phyloP scores from a whole-genome alignment of 2,329 filamentous ascomycete genomes.

The Trichoderma pleuroti region DNA sequence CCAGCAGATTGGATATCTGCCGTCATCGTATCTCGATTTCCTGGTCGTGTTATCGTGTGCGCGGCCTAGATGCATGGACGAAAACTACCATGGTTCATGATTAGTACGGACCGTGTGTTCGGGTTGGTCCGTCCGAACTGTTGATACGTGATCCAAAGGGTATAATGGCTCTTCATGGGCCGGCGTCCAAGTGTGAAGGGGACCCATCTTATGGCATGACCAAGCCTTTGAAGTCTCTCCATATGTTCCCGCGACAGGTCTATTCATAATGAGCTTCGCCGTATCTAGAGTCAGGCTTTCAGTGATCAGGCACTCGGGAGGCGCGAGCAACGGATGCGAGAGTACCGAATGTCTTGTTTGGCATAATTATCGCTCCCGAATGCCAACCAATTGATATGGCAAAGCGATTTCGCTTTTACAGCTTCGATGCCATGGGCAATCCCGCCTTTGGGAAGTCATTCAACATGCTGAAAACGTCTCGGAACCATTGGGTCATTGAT shows the following conservation, averaged over 20 bases:
- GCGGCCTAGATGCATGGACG: background rate
- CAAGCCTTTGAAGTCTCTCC: background rate
- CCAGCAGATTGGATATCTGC: no score
- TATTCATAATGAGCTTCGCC: background rate
- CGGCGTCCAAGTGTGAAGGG: background rate
- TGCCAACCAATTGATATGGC: constrained; percentile 27
- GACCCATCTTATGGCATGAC: background rate
- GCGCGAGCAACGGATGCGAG: background rate
- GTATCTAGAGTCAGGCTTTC: background rate
- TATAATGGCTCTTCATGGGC: background rate
- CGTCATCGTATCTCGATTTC: background rate
- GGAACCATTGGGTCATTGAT: background rate
- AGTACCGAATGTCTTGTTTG: background rate
- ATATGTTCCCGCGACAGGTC: background rate
- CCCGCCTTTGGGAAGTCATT: constrained; percentile 37
- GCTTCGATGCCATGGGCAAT: constrained; percentile 41
- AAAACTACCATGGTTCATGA: background rate
- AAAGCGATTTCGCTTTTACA: constrained; percentile 35
- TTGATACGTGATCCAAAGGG: background rate
- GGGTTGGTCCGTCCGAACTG: no score
- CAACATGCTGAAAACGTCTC: constrained; percentile 29
- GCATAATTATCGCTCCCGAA: background rate
- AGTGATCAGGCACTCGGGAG: background rate
- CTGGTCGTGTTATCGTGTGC: background rate
- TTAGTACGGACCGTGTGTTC: background rate